Percentiles rank a stretch among this genome's conserved stretches.
Conservation (phyloP, 768 basidiomycete species). For the Trametes cubensis region DNA sequence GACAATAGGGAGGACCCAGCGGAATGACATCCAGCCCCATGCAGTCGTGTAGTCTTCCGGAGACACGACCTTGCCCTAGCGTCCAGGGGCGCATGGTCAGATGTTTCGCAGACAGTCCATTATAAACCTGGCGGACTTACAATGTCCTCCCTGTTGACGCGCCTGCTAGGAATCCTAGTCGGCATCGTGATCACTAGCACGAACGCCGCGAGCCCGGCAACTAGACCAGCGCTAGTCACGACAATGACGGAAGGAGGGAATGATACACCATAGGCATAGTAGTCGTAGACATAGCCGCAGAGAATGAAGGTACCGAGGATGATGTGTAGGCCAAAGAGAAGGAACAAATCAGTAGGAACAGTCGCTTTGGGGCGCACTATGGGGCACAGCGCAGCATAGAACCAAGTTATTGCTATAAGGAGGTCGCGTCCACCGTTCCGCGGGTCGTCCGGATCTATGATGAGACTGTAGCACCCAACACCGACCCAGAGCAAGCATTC, state of each 20-base stretch:
- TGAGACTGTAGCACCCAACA: conserved; percentile 55
- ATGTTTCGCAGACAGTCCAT: background rate
- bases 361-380: conserved; percentile 56
- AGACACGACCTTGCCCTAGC: conserved; percentile 58
- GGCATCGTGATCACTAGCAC: conserved; percentile 63
- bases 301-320: conserved; percentile 49
- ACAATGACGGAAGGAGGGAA: conserved; percentile 40
- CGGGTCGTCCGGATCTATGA: conserved; percentile 33
- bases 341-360: conserved; percentile 66
- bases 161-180: conserved; percentile 58
- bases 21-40: conserved; percentile 71
- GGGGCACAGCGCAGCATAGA: conserved; percentile 65
- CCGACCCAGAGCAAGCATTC: conserved; percentile 63
- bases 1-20: conserved; percentile 71
- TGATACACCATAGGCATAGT: conserved; percentile 45
- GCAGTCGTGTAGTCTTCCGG: conserved; percentile 80
- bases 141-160: conserved; percentile 57
- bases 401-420: conserved; percentile 60
- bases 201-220: conserved; percentile 46
- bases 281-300: conserved; percentile 57
- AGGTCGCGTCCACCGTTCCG: conserved; percentile 47
- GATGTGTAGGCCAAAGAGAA: conserved; percentile 56
- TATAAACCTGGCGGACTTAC: conserved; percentile 44
- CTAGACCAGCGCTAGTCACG: conserved; percentile 46
- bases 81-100: background rate